Conservation (phyloP, 192 early-diverging fungal species). For the Kappamyces sp. region DNA sequence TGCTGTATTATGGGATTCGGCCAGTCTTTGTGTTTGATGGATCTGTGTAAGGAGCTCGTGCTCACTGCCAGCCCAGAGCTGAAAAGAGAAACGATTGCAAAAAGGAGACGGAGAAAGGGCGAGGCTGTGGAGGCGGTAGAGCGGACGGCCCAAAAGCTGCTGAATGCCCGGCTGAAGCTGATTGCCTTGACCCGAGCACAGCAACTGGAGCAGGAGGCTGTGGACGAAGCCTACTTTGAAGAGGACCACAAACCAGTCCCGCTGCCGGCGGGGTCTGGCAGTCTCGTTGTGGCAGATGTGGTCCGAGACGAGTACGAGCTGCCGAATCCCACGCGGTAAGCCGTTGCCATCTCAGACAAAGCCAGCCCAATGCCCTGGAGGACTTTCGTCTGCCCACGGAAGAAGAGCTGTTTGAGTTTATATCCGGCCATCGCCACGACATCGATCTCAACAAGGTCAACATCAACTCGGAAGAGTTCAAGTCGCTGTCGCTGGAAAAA, state of each 20-base stretch:
- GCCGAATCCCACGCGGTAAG: slow-evolving; percentile 29
- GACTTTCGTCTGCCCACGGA: slow-evolving; percentile 55
- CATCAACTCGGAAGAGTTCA: slow-evolving; percentile 74
- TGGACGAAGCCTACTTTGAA: background rate
- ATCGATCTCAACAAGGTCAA: slow-evolving; percentile 41
- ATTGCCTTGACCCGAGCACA: slow-evolving; percentile 46
- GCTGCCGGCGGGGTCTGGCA: too few relatives aligned
- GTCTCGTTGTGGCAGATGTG: too few relatives aligned
- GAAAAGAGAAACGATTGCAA: slow-evolving; percentile 68
- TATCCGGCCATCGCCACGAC: slow-evolving; percentile 24
- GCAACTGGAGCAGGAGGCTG: slow-evolving; percentile 24
- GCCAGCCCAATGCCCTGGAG: background rate
- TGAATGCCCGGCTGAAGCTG: slow-evolving; percentile 72
- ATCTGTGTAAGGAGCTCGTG: too few relatives aligned
- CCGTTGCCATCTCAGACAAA: background rate
- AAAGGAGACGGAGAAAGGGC: slow-evolving; percentile 39
- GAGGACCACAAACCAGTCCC: background rate
- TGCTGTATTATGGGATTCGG: slow-evolving; percentile 79
- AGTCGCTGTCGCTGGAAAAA: slow-evolving; percentile 58
- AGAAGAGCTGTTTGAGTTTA: slow-evolving; percentile 46
- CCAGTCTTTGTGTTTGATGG: slow-evolving; percentile 99
- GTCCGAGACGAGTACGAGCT: slow-evolving; percentile 51
- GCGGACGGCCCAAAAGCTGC: slow-evolving; percentile 74
- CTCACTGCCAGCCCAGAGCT: slow-evolving; percentile 80
- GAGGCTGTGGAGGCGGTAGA: slow-evolving; percentile 48